These are phyloP conservation scores for Stylonectria norvegica DNA, from an alignment of 2,329 filamentous ascomycete genomes.

Conservation along the genomic window DNA sequence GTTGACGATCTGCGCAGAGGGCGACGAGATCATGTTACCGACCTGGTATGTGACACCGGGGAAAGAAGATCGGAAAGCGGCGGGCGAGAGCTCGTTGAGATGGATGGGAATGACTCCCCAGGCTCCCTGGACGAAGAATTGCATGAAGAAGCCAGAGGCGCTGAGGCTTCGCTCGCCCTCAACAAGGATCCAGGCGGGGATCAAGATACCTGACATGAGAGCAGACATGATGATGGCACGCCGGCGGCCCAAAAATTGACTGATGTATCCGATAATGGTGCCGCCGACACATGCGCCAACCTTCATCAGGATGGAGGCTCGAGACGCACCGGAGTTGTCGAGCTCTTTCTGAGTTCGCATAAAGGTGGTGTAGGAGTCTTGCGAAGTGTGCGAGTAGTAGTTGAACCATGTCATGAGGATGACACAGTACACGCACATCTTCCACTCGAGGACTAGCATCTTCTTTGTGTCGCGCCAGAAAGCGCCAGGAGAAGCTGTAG, in stretches of 20 bases:
- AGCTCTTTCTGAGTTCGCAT: conserved; percentile 72
- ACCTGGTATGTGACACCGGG: conserved; percentile 71
- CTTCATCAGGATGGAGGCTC: conserved; percentile 81
- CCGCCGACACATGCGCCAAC: conserved; percentile 72
- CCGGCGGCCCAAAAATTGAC: conserved; percentile 72
- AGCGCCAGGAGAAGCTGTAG: conserved; percentile 40
- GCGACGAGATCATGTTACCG: conserved; percentile 71
- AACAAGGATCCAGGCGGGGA: conserved; percentile 69
- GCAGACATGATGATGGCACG: conserved; percentile 61
- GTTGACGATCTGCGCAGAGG: conserved; percentile 74
- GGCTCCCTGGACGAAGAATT: conserved; percentile 64
- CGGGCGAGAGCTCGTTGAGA: conserved; percentile 69
- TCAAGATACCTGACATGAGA: conserved; percentile 57
- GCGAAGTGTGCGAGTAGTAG: conserved; percentile 73
- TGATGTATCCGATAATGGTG: conserved; percentile 69
- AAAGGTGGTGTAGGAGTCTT: conserved; percentile 80
- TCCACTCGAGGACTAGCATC: conserved; percentile 70
- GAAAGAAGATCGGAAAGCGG: conserved; percentile 67
- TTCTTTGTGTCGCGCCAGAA: conserved; percentile 68
- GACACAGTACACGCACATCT: conserved; percentile 72
- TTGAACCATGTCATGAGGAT: conserved; percentile 77
- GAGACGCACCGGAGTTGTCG: conserved; percentile 58
- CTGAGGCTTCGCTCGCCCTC: conserved; percentile 57
- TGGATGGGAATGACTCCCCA: conserved; percentile 71
- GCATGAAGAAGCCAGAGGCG: conserved; percentile 65